A percentile compares a stretch with the other conserved stretches of the same genome.
Evolutionary conservation across 257 asterid species (phyloP).

Genomic region (Nicotiana obtusifolia): DNA sequence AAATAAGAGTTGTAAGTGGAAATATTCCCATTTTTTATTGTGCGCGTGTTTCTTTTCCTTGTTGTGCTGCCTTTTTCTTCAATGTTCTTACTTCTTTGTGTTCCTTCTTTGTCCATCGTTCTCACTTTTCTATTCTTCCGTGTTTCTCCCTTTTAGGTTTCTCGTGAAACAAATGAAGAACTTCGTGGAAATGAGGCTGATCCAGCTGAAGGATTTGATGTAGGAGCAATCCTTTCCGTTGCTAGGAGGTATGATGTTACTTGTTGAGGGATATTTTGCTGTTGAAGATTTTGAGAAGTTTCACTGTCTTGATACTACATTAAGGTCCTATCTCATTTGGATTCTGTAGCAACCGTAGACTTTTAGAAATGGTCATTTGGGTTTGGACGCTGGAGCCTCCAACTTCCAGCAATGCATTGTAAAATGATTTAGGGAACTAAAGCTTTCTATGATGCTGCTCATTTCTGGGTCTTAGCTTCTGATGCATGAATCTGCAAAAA

Average conservation of each 20-base stretch:
- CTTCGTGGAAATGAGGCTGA: conserved; percentile 80
- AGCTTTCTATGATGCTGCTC: background rate
- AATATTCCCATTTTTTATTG: background rate
- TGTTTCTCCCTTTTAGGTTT: conserved; percentile 51
- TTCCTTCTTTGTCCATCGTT: background rate
- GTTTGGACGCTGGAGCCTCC: background rate
- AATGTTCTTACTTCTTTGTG: background rate
- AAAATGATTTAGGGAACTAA: conserved; percentile 1
- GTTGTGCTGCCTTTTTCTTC: background rate
- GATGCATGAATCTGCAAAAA: background rate
- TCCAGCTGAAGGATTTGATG: conserved; percentile 85
- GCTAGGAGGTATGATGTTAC: conserved; percentile 62
- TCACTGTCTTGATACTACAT: background rate
- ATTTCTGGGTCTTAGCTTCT: background rate
- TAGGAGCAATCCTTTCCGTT: conserved; percentile 78
- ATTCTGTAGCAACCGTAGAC: background rate
- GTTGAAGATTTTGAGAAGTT: conserved; percentile 2
- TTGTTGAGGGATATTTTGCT: background rate
- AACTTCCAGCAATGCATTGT: background rate
- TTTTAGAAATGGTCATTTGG: background rate
- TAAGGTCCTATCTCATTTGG: background rate
- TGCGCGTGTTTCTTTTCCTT: background rate
- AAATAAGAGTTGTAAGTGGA: conserved; percentile 85
- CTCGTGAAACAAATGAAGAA: conserved; percentile 96
- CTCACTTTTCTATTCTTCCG: background rate